phyloP scores from a whole-genome alignment of 495 filamentous ascomycete species.

The Penicillium tannophilum region DNA sequence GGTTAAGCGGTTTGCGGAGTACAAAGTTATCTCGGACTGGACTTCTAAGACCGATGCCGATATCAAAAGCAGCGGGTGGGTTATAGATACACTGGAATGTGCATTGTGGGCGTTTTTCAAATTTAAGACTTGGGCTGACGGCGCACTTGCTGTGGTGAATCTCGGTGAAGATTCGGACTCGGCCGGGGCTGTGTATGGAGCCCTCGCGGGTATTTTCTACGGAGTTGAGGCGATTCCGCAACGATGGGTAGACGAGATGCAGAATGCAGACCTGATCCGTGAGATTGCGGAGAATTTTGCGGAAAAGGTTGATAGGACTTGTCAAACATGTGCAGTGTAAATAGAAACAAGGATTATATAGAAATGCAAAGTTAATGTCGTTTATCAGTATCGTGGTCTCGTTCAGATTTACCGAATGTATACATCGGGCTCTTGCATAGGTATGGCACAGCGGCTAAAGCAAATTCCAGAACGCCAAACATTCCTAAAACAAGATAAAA shows the following conservation, averaged over 20 bases:
- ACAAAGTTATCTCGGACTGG: conserved; percentile 25
- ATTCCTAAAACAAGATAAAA: neutral
- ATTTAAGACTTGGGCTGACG: conserved; percentile 40
- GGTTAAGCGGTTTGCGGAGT: conserved; percentile 21
- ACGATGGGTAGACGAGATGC: conserved; percentile 38
- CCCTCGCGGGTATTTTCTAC: conserved; percentile 49
- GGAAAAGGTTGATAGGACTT: neutral
- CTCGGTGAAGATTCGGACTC: conserved; percentile 54
- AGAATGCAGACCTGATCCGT: conserved; percentile 24
- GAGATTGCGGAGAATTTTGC: conserved; percentile 41
- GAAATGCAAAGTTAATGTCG: too few species aligned
- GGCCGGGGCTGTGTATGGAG: conserved; percentile 52
- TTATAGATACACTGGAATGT: conserved; percentile 49
- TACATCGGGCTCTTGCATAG: neutral
- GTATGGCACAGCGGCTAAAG: neutral
- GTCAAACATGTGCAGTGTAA: neutral
- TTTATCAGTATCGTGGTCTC: neutral
- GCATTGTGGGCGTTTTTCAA: conserved; percentile 52
- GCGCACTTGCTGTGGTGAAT: conserved; percentile 49
- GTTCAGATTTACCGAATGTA: neutral
- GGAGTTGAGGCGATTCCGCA: conserved; percentile 36
- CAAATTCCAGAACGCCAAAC: neutral
- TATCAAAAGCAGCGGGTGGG: conserved; percentile 44
- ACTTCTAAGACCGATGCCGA: conserved; percentile 9
- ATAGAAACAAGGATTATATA: too few species aligned